Percentiles rank a stretch among this genome's conserved stretches.
Conservation (phyloP, 495 filamentous ascomycete species). For the Podospora pseudopauciseta region DNA sequence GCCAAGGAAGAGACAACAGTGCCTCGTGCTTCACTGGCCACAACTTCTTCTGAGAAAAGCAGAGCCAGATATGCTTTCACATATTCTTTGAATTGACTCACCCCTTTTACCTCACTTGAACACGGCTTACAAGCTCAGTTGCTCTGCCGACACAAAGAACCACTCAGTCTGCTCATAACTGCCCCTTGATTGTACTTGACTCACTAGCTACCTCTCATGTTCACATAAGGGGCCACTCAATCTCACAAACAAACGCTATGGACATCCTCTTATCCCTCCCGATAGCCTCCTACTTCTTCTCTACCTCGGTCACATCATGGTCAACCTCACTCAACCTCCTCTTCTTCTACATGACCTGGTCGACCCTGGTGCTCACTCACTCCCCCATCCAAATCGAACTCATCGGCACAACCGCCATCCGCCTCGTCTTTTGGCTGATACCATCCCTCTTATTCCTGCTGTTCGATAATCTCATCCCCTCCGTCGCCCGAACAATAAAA, state of each 20-base stretch:
- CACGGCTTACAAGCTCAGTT: too few species aligned
- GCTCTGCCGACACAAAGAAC: background rate
- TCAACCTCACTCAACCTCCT: slow-evolving; percentile 78
- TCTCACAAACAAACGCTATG: slow-evolving; percentile 32
- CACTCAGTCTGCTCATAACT: background rate
- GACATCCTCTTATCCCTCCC: slow-evolving; percentile 68
- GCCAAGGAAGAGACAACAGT: too few species aligned
- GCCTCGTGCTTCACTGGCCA: too few species aligned
- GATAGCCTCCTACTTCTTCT: slow-evolving; percentile 61
- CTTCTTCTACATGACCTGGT: slow-evolving; percentile 91
- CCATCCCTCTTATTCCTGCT: slow-evolving; percentile 71
- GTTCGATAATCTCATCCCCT: slow-evolving; percentile 68
- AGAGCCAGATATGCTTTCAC: too few species aligned
- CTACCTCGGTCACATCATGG: slow-evolving; percentile 54
- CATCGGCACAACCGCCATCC: slow-evolving; percentile 60
- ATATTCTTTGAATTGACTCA: too few species aligned
- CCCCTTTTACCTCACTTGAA: too few species aligned
- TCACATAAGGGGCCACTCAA: background rate
- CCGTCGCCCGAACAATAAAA: slow-evolving; percentile 63
- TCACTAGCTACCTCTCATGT: background rate
- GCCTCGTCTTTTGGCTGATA: slow-evolving; percentile 67
- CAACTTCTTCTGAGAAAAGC: too few species aligned
- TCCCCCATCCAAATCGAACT: slow-evolving; percentile 73
- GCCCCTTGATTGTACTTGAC: too few species aligned
- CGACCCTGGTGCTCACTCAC: slow-evolving; percentile 74